Percentiles rank a stretch among this genome's conserved stretches.
Conservation (phyloP, 257 asterid species). For the Solanum pennellii region DNA sequence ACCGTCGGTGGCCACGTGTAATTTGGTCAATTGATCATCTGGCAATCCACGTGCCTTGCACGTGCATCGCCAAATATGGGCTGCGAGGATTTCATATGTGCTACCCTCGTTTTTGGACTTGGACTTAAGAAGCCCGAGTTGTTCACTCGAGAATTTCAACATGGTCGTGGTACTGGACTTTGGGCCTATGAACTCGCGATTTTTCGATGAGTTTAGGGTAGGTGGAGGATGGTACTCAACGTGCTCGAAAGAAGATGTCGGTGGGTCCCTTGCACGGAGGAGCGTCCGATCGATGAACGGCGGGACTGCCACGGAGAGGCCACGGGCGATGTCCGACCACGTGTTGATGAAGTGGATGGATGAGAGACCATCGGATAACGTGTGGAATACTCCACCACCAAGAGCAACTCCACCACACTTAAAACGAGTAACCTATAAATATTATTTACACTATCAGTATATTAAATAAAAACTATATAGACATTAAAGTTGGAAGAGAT, state of each 20-base stretch:
- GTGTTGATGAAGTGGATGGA: slow-evolving; percentile 41
- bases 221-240: slow-evolving; percentile 22
- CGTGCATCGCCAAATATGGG: slow-evolving; percentile 73
- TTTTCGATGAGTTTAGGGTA: background rate
- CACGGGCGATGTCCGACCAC: slow-evolving; percentile 32
- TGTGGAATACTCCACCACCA: slow-evolving; percentile 31
- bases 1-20: slow-evolving; percentile 60
- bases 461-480: background rate
- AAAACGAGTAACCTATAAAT: slow-evolving; percentile 27
- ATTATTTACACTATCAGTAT: background rate
- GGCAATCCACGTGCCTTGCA: slow-evolving; percentile 53
- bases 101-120: slow-evolving; percentile 25
- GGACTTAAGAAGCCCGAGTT: slow-evolving; percentile 7
- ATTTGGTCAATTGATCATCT: slow-evolving; percentile 41
- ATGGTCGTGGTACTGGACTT: slow-evolving; percentile 9
- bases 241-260: slow-evolving; percentile 7
- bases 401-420: slow-evolving; percentile 34
- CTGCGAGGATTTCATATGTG: slow-evolving; percentile 59
- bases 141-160: slow-evolving; percentile 12
- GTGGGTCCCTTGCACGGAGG: slow-evolving; percentile 24
- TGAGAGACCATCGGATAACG: slow-evolving; percentile 32
- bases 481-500: background rate
- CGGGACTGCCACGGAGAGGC: slow-evolving; percentile 18
- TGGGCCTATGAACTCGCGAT: background rate
- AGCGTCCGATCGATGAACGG: slow-evolving; percentile 32